Percentiles rank a stretch among this genome's conserved stretches.
These are phyloP conservation scores for Xylariales sp. DNA, from an alignment of 2,329 filamentous ascomycete species.

Conservation along the genomic window DNA sequence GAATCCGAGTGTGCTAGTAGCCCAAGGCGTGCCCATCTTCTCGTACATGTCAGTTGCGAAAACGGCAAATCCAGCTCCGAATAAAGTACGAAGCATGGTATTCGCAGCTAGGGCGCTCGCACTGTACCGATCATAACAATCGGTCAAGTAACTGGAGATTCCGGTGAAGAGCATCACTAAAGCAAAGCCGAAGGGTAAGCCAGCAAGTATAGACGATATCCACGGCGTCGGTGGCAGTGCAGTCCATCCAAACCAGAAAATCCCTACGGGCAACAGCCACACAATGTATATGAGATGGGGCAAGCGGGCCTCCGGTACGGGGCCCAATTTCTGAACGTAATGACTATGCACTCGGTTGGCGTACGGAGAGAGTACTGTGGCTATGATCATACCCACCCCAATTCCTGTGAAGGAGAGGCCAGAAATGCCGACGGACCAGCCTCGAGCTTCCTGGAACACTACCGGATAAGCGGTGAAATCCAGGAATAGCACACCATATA, in stretches of 20 bases:
- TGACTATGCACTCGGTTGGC: slow-evolving; percentile 17
- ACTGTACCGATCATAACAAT: slow-evolving; percentile 49
- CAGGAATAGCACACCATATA: slow-evolving; percentile 42
- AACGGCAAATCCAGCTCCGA: slow-evolving; percentile 51
- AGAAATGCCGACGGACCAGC: slow-evolving; percentile 35
- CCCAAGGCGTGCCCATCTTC: slow-evolving; percentile 52
- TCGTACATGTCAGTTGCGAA: slow-evolving; percentile 46
- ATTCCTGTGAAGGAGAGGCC: slow-evolving; percentile 41
- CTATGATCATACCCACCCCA: slow-evolving; percentile 34
- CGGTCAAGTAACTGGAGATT: slow-evolving; percentile 42
- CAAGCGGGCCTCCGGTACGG: slow-evolving; percentile 5
- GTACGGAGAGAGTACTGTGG: slow-evolving; percentile 3
- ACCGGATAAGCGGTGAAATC: slow-evolving; percentile 43
- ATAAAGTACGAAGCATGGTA: slow-evolving; percentile 44
- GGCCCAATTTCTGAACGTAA: not conserved
- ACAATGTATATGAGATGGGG: slow-evolving; percentile 4
- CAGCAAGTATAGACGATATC: slow-evolving; percentile 1
- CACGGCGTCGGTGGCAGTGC: slow-evolving; percentile 4
- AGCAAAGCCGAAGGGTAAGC: slow-evolving; percentile 8
- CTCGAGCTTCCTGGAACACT: slow-evolving; percentile 37
- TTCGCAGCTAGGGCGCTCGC: slow-evolving; percentile 55
- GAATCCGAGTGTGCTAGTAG: slow-evolving; percentile 50
- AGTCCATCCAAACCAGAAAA: slow-evolving; percentile 9
- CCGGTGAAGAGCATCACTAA: slow-evolving; percentile 18
- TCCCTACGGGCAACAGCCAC: slow-evolving; percentile 2